Evolutionary conservation across 2,329 filamentous ascomycete species (phyloP).

Genomic region (Colletotrichum falcatum): DNA sequence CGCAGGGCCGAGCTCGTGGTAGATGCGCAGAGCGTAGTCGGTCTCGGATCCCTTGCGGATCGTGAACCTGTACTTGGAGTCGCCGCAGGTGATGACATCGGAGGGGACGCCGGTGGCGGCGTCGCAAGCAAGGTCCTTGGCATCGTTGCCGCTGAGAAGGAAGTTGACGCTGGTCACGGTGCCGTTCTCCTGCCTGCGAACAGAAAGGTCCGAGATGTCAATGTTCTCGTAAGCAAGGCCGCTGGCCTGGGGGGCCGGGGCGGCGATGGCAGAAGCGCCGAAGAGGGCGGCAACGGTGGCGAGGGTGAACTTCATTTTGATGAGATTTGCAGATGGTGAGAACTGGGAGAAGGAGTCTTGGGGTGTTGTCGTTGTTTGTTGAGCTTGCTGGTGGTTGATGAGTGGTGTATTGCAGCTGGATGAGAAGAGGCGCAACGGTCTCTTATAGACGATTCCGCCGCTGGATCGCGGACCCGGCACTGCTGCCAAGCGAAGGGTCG

Average conservation of each 20-base stretch:
- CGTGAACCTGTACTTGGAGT: conserved; percentile 48
- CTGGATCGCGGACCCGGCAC: neutral
- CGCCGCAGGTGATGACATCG: conserved; percentile 45
- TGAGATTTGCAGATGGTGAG: neutral
- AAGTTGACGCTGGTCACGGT: conserved; percentile 42
- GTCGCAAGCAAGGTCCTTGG: conserved; percentile 39
- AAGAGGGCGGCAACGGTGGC: conserved; percentile 42
- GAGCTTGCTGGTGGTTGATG: neutral
- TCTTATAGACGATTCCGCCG: neutral
- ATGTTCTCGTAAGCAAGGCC: conserved; percentile 43
- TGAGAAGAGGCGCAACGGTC: neutral
- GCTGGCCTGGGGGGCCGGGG: conserved; percentile 30
- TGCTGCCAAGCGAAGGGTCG: conserved; percentile 15
- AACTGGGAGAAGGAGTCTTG: neutral
- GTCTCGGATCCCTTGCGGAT: conserved; percentile 39
- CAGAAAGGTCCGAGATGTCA: conserved; percentile 43
- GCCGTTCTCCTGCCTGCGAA: conserved; percentile 43
- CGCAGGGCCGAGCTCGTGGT: conserved; percentile 44
- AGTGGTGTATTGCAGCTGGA: neutral
- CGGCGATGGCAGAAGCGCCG: conserved; percentile 42
- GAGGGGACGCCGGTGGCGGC: conserved; percentile 41
- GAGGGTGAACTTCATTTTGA: conserved; percentile 45
- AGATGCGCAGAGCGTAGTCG: conserved; percentile 44
- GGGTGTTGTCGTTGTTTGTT: neutral
- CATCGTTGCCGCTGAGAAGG: conserved; percentile 43